Base-by-base conservation (phyloP, 169 alveolate genomes). In the Plasmodium malariae region DNA sequence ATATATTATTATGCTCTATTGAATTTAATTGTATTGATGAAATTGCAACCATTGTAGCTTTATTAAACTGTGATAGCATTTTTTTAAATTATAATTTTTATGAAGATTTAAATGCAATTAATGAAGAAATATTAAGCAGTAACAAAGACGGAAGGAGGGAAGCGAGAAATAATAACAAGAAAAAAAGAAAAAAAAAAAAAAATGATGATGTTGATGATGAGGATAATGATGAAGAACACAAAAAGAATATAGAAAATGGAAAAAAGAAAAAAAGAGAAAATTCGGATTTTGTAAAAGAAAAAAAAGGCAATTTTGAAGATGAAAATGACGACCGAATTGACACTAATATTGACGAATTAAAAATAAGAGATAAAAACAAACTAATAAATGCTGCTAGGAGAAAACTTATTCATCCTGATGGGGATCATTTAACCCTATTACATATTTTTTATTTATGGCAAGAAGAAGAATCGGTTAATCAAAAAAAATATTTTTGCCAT, bases 351-450 rank as follows among this genome's bases (percentile, higher is more conserved):
- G 85, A 34, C 26, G 91, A 65, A 40, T 21, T 43, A 3, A 54
- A 69, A 49, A 99, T 99, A 5, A 96, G 95, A 74, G 99, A 98
- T 32, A 91, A 74, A 68, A 88, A 89, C 80, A 92, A 93, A 74
- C 94, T 93, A 74, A 98, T 98, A 24, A 98, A 97, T 90, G 95
- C 95, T 26, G 98, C 99, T 21, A 97, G 97, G 92, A 89, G 96
- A 54, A 93, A 97, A 80, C 98, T 98, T 93, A 90, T 96, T 0
- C 99, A 98, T 89, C 96, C 97, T 74, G 99, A 97, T 73, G 99
- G 99, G 0, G 99, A 98, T 73, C 99, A 98, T 90, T 92, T 98
- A 24, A 97, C 99, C 0, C 91, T 97, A 65, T 92, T 98, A 45
- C 94, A 95, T 88, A 98, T 95, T 12, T 94, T 92, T 69, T 95